Evolutionary conservation across 768 basidiomycete species (phyloP).

Genomic region (Agrocybe chaxingu): DNA sequence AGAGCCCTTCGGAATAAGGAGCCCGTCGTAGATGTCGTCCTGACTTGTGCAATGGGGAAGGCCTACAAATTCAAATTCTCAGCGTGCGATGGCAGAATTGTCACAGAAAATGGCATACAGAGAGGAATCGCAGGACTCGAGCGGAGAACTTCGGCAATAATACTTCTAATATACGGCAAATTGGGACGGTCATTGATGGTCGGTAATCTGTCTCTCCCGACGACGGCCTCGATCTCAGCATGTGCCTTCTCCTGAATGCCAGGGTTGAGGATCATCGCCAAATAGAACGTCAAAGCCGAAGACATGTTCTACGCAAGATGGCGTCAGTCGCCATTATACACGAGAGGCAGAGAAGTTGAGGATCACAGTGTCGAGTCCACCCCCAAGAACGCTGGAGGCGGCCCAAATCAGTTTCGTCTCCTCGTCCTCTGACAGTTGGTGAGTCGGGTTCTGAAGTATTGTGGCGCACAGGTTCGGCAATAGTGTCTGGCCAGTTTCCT

Average conservation of each 20-base stretch:
- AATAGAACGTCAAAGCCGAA: slow-evolving; percentile 39
- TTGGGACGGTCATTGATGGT: slow-evolving; percentile 34
- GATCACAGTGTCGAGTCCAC: slow-evolving; percentile 16
- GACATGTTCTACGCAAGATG: slow-evolving; percentile 30
- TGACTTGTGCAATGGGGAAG: slow-evolving; percentile 18
- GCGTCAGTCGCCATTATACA: slow-evolving; percentile 35
- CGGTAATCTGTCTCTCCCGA: slow-evolving; percentile 36
- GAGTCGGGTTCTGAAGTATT: slow-evolving; percentile 20
- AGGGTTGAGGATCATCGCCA: slow-evolving; percentile 44
- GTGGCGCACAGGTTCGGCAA: slow-evolving; percentile 35
- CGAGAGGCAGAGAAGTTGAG: not conserved
- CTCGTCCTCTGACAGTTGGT: slow-evolving; percentile 30
- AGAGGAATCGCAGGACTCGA: slow-evolving; percentile 43
- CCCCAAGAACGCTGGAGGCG: slow-evolving; percentile 17
- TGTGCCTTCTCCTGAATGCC: slow-evolving; percentile 47
- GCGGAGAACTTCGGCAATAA: slow-evolving; percentile 44
- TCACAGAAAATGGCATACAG: slow-evolving; percentile 20
- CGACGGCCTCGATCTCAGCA: slow-evolving; percentile 44
- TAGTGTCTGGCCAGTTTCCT: slow-evolving; percentile 39
- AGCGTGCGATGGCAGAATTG: not conserved
- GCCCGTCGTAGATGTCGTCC: slow-evolving; percentile 20
- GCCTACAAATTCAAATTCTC: slow-evolving; percentile 6
- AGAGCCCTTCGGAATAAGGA: slow-evolving; percentile 36
- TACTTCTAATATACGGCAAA: slow-evolving; percentile 47
- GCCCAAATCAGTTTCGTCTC: slow-evolving; percentile 37